Evolutionary conservation across 768 basidiomycete species (phyloP).

Genomic region (Calvatia gigantea): DNA sequence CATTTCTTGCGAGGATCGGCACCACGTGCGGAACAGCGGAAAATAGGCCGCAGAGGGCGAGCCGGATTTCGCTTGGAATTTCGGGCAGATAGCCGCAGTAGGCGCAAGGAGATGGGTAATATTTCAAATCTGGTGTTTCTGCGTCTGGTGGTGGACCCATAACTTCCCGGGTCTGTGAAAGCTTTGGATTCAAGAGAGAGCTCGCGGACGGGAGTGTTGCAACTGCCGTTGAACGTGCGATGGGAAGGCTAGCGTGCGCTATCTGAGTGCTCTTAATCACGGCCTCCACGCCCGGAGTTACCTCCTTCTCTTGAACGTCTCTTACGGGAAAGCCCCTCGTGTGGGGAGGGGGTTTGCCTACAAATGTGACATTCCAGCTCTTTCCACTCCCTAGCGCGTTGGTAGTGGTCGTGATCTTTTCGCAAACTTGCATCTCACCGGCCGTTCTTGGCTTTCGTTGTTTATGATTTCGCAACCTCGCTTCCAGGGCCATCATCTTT

Average conservation of each 20-base stretch:
- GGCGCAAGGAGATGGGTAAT: neutral
- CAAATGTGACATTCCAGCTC: neutral
- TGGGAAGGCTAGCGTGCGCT: neutral
- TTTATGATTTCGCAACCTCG: neutral
- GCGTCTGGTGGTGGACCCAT: neutral
- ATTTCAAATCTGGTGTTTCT: too few relatives aligned
- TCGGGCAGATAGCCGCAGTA: conserved; percentile 7
- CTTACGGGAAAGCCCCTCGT: neutral
- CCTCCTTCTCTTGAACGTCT: neutral
- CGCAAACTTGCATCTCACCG: neutral
- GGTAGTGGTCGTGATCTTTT: neutral
- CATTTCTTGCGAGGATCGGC: neutral
- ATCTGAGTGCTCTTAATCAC: neutral
- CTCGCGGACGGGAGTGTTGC: neutral
- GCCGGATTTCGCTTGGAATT: neutral
- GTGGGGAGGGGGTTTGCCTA: conserved; percentile 8
- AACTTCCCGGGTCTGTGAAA: neutral
- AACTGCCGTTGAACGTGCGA: neutral
- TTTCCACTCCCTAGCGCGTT: neutral
- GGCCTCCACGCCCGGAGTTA: too few relatives aligned
- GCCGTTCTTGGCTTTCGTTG: neutral
- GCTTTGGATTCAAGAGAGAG: neutral
- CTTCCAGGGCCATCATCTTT: conserved; percentile 4
- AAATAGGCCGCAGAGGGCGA: neutral
- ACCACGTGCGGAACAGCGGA: conserved; percentile 6